These are phyloP conservation scores for Dactylis glomerata DNA, from an alignment of 176 grass and related monocot genomes.

Conservation along the genomic window DNA sequence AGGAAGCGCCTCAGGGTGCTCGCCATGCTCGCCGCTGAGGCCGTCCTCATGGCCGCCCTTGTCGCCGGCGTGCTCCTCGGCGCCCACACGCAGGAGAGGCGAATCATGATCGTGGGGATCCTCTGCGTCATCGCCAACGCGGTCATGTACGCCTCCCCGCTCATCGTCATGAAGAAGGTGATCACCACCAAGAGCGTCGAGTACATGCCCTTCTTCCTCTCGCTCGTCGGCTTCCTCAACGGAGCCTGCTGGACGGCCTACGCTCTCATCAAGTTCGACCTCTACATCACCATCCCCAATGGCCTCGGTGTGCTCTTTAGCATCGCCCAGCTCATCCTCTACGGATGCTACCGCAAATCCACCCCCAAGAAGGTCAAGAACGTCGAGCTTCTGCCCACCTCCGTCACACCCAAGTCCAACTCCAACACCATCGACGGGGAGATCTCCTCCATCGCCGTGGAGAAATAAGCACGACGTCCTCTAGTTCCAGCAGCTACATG, in stretches of 20 bases:
- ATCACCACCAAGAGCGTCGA: slow-evolving; percentile 48
- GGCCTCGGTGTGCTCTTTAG: slow-evolving; percentile 52
- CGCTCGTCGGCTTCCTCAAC: slow-evolving; percentile 50
- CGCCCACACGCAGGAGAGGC: slow-evolving; percentile 41
- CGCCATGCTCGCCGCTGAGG: slow-evolving; percentile 32
- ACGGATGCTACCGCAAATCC: slow-evolving; percentile 50
- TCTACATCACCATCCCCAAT: slow-evolving; percentile 72
- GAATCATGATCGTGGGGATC: slow-evolving; percentile 60
- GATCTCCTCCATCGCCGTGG: too few relatives aligned
- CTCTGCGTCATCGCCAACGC: slow-evolving; percentile 57
- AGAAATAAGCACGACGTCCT: too few relatives aligned
- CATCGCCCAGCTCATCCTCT: slow-evolving; percentile 58
- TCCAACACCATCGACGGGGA: too few relatives aligned
- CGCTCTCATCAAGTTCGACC: slow-evolving; percentile 62
- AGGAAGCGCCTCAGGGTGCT: slow-evolving; percentile 41
- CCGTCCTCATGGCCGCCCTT: slow-evolving; percentile 44
- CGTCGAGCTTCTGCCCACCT: too few relatives aligned
- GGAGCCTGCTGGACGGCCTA: slow-evolving; percentile 64
- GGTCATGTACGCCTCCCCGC: slow-evolving; percentile 55
- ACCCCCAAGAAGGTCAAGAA: slow-evolving; percentile 27
- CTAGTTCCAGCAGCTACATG: too few relatives aligned
- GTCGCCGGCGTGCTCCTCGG: slow-evolving; percentile 29
- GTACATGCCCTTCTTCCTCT: slow-evolving; percentile 64
- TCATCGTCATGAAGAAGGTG: slow-evolving; percentile 60
- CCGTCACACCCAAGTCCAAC: too few relatives aligned